Evolutionary conservation across 176 grass and related monocot species (phyloP), one percentile per base, ranked within the genome.

Genomic region (Eleusine coracana): DNA sequence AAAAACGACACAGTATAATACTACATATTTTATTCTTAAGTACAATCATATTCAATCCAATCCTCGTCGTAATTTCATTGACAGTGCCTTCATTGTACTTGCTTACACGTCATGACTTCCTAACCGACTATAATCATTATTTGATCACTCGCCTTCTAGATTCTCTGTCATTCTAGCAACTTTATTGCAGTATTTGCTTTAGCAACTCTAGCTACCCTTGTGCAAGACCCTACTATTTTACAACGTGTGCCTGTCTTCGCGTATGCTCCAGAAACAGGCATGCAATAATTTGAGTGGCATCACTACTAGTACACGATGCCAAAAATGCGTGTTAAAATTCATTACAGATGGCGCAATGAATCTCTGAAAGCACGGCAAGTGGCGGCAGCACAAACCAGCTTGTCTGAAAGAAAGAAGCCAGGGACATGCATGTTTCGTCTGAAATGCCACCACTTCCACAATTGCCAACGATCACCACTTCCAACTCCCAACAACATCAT

Each of bases 371-470:
- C 65, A 40, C 41, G 42, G 66, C 83, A 82, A 89, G 72, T 85
- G 78, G 83, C 66, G 28, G 65, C 71, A 66, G 55, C 71, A 82
- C 77, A 64, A 83, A 75, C 25, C 73, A 6, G 66, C n/a, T 10
- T 66, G 39, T 9, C 31, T 28, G 74, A 78, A 62, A 85, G 66
- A 51, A 71, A 85, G 66, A 50, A 70, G 13, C 52, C 66, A 23
- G 40, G n/a, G 70, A 68, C 51, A 82, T 31, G 45, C 80, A 55
- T 68, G 56, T 86, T 72, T 27, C 56, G n/a, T 85, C 78, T 66
- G 88, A 89, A 72, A 76, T 38, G 87, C 87, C 87, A 71, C 71
- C 82, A 89, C 76, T 80, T 41, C 61, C 51, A 18, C 44, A 46
- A 75, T 46, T 66, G 77, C 87, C 76, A 80, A 25, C 41, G 59